Evolutionary conservation across 1,139 yeast species (phyloP).

Genomic region (Hanseniaspora gamundiae): DNA sequence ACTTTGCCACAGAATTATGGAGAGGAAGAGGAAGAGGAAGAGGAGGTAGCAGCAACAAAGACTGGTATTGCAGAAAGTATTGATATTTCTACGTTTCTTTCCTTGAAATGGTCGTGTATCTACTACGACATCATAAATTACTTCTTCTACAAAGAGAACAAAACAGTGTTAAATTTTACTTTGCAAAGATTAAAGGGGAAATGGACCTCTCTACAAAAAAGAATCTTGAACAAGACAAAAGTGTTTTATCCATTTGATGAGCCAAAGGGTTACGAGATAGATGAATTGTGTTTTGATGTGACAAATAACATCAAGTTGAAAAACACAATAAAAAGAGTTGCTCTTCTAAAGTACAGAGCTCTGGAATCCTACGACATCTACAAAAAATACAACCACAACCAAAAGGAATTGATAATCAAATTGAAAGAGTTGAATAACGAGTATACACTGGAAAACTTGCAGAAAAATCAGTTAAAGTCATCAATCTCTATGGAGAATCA

Average conservation of each 20-base stretch:
- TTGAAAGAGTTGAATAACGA: neutral
- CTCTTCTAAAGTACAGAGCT: neutral
- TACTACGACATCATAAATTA: neutral
- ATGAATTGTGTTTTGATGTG: neutral
- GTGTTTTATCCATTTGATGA: neutral
- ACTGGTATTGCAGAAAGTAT: neutral
- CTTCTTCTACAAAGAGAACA: neutral
- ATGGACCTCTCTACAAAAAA: neutral
- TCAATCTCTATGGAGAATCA: neutral
- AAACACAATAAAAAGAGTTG: neutral
- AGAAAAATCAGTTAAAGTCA: neutral
- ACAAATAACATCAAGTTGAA: neutral
- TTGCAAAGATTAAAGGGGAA: neutral
- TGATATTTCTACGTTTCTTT: neutral
- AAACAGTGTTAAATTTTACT: neutral
- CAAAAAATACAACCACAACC: neutral
- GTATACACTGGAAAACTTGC: neutral
- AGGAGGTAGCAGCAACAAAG: neutral
- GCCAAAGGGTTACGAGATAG: neutral
- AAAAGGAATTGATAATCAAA: neutral
- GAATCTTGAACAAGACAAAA: neutral
- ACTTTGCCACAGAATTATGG: neutral
- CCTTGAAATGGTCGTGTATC: constrained; percentile 2
- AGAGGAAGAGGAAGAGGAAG: neutral
- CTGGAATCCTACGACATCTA: neutral